Base-by-base conservation (phyloP, 306 rosid species). In the Trichosanthes truncata region DNA sequence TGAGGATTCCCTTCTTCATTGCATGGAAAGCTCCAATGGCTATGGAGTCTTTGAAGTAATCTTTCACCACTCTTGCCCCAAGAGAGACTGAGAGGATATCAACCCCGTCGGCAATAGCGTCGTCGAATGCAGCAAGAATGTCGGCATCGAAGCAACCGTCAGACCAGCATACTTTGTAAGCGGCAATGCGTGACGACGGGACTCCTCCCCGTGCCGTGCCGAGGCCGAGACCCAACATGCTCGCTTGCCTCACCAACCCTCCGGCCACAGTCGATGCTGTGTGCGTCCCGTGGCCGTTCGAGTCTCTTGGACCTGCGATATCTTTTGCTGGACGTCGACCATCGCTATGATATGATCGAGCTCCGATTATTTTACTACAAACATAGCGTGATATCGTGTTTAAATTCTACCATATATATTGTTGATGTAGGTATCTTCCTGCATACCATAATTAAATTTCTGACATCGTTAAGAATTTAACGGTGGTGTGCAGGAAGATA, bases 1-100 rank as follows among this genome's bases (percentile, higher is more conserved):
- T 80, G 10, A 82, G 71, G 20, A 85, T 65, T 31, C 84, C 83
- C 29, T 43, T 80, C 13, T 35, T 49, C 87, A 79, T 76, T 0
- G 89, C 82, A 59, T 86, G 87, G 46, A 83, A 86, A 67, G 87
- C 75, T 3, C 81, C 88, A 3, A 83, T 83, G 26, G 86, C 71
- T 23, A 74, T 10, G 6, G 65, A 0, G 57, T 84, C 87, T 2
- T 29, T 4, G 2, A 8, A 3, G 15, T 85, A 57, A n/a, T 55
- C 40, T 0, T 0, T 0, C 1, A 40, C 5, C 5, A 9, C 0
- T 15, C 0, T 0, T 3, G 3, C 0, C 12, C 82, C 87, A 0
- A 85, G 0, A 25, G 91, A 88, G 4, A 78, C 2, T 0, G 84
- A 43, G 21, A 88, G 46, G n/a, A 84, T 68, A 66, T 77, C 76